Percentiles rank a stretch among this genome's conserved stretches.
Conservation (phyloP, 306 rosid species). For the Spatholobus suberectus region DNA sequence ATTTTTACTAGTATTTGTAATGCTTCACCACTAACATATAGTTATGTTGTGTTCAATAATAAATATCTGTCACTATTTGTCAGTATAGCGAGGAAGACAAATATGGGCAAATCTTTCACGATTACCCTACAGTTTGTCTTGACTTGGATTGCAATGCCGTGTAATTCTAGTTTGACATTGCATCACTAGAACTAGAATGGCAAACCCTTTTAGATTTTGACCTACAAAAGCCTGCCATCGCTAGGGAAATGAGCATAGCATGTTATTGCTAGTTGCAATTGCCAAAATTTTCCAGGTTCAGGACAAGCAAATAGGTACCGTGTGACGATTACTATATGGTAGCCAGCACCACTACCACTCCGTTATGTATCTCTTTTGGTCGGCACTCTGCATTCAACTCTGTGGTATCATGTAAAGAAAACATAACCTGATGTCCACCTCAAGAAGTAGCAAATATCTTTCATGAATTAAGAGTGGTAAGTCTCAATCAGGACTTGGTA, state of each 20-base stretch:
- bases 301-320: not conserved
- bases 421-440: constrained; percentile 29
- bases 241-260: not conserved
- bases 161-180: not conserved
- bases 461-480: constrained; percentile 26
- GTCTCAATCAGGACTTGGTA: constrained; percentile 41
- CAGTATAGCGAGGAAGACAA: not conserved
- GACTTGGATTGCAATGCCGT: not conserved
- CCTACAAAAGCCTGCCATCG: not conserved
- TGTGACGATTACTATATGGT: no score
- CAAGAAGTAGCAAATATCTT: constrained; percentile 32
- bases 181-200: not conserved
- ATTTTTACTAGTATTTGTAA: not conserved
- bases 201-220: constrained; percentile 16
- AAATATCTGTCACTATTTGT: not conserved
- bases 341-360: not conserved
- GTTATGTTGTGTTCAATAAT: not conserved
- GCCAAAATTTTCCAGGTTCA: not conserved
- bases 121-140: not conserved
- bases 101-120: not conserved
- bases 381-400: constrained; percentile 23
- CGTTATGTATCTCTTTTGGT: not conserved
- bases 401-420: not conserved
- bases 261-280: not conserved
- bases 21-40: not conserved